These are phyloP conservation scores for Sanguinoderma infundibulare DNA, from an alignment of 1,284 basidiomycete genomes.

Conservation along the genomic window DNA sequence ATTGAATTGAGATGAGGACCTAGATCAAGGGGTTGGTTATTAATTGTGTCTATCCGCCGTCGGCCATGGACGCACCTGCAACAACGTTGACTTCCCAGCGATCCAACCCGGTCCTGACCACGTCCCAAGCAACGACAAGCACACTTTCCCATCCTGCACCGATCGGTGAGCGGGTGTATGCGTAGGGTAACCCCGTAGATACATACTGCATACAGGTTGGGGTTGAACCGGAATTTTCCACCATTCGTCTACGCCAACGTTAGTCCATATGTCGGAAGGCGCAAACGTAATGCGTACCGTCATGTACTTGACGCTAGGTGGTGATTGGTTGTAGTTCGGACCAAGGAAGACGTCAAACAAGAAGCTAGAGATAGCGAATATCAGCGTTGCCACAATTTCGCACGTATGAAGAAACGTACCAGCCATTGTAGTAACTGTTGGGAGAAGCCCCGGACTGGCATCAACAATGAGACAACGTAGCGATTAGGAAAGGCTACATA, in stretches of 20 bases:
- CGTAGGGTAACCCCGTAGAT: background rate
- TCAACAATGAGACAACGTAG: slow-evolving; percentile 5
- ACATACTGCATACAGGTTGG: slow-evolving; percentile 86
- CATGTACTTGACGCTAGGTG: slow-evolving; percentile 88
- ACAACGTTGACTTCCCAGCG: slow-evolving; percentile 80
- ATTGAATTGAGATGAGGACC: slow-evolving; percentile 92
- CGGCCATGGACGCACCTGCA: slow-evolving; percentile 38
- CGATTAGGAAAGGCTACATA: slow-evolving; percentile 47
- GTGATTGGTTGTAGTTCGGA: slow-evolving; percentile 77
- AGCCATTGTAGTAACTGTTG: slow-evolving; percentile 79
- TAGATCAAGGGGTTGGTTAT: slow-evolving; percentile 31
- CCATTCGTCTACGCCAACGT: slow-evolving; percentile 73
- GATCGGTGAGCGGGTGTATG: slow-evolving; percentile 5
- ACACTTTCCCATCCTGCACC: slow-evolving; percentile 85
- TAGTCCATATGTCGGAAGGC: background rate
- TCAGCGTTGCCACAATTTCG: background rate
- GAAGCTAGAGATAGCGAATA: slow-evolving; percentile 42
- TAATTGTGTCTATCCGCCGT: background rate
- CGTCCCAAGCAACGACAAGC: slow-evolving; percentile 88
- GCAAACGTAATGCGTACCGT: slow-evolving; percentile 58
- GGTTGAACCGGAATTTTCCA: slow-evolving; percentile 88
- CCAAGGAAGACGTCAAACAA: slow-evolving; percentile 93
- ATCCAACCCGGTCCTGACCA: slow-evolving; percentile 93
- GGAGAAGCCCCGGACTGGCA: background rate
- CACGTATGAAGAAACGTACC: slow-evolving; percentile 52